A percentile compares a stretch with the other conserved stretches of the same genome.
These are phyloP conservation scores for Xylaria sp. DNA, from an alignment of 2,329 filamentous ascomycete species.

Conservation along the genomic window DNA sequence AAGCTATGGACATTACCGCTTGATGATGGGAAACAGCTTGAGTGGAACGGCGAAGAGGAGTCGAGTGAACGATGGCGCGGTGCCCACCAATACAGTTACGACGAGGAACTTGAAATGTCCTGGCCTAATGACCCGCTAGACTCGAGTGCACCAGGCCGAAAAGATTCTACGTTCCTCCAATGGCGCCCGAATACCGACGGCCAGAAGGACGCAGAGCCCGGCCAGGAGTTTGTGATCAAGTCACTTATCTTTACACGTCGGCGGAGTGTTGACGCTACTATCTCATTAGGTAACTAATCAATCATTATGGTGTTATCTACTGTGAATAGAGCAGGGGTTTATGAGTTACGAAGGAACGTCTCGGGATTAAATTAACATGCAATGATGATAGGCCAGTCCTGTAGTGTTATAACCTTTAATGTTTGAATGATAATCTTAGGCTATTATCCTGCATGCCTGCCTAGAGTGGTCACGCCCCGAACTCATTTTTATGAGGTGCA, in stretches of 20 bases:
- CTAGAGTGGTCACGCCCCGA: too few relatives aligned
- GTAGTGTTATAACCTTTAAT: not conserved
- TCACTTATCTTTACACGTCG: constrained; percentile 26
- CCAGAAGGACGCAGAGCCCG: not conserved
- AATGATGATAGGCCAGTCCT: not conserved
- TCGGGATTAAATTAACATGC: not conserved
- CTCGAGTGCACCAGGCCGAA: not conserved
- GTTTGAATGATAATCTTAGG: not conserved
- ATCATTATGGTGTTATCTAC: not conserved
- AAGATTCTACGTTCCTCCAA: constrained; percentile 5
- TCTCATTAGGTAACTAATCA: not conserved
- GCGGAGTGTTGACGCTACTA: constrained; percentile 4
- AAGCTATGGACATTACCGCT: constrained; percentile 39
- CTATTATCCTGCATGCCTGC: not conserved
- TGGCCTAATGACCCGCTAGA: constrained; percentile 7
- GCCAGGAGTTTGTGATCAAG: constrained; percentile 34
- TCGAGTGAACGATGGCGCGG: constrained; percentile 31
- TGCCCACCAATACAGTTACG: constrained; percentile 29
- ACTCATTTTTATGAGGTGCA: not conserved
- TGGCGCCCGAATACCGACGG: constrained; percentile 20
- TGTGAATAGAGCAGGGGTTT: not conserved
- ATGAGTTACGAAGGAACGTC: not conserved
- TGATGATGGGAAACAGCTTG: constrained; percentile 29
- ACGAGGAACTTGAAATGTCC: constrained; percentile 16
- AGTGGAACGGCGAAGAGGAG: constrained; percentile 33